These are phyloP conservation scores for Leishmania braziliensis DNA, from an alignment of 208 protist species.

Conservation along the genomic window DNA sequence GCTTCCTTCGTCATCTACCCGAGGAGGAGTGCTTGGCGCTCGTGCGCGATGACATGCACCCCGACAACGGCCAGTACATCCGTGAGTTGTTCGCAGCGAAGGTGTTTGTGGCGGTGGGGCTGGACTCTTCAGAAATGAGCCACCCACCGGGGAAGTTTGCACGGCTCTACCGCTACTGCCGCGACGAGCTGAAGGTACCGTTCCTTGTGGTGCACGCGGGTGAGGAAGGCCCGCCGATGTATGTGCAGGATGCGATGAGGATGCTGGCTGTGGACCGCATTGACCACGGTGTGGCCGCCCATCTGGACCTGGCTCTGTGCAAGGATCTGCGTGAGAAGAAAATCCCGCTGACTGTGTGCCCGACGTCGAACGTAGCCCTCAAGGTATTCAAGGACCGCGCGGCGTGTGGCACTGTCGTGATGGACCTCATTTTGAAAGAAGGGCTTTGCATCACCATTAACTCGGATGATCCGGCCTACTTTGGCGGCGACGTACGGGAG, in stretches of 20 bases:
- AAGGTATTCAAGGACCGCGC: constrained; percentile 35
- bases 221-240: constrained; percentile 56
- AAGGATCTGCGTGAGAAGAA: constrained; percentile 19
- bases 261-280: constrained; percentile 49
- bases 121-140: constrained; percentile 49
- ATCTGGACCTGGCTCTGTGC: constrained; percentile 33
- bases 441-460: constrained; percentile 54
- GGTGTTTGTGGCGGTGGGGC: constrained; percentile 51
- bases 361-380: constrained; percentile 55
- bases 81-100: constrained; percentile 42
- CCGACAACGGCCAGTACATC: constrained; percentile 38
- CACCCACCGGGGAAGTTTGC: constrained; percentile 58
- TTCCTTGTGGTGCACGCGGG: constrained; percentile 54
- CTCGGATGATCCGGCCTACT: constrained; percentile 67
- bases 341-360: constrained; percentile 59
- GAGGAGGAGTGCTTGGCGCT: constrained; percentile 48
- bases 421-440: constrained; percentile 33
- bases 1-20: constrained; percentile 47
- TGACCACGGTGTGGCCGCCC: constrained; percentile 49
- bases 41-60: constrained; percentile 32
- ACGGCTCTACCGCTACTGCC: constrained; percentile 50
- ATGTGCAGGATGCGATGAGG: constrained; percentile 31
- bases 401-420: constrained; percentile 25
- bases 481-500: constrained; percentile 50
- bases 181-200: constrained; percentile 41